Evolutionary conservation across 306 rosid genomes (phyloP), one percentile per base, ranked within the genome.

Genomic region (Cucumis melo): DNA sequence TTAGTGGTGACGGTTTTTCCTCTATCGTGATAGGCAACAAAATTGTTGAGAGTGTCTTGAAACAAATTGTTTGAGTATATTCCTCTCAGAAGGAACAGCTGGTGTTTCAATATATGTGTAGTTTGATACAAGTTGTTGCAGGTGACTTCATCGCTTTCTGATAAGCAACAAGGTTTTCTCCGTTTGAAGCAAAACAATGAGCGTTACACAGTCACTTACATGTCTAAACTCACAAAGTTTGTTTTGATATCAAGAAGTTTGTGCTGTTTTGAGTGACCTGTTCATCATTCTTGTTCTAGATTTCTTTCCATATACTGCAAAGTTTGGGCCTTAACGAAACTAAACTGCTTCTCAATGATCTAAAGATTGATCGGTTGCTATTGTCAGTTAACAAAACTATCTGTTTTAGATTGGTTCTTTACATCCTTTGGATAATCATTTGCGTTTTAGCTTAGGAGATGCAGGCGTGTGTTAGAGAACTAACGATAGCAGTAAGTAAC

Each of bases 391-490:
- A 70, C 7, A 70, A 67, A 24, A 70, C 38, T 10, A 44, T 44
- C 13, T 44, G 74, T 70, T 70, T 44, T 70, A 70, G 56, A 42
- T 70, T 70, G 57, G 56, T 70, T 70, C n/a, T 70, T 41, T 44
- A 48, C 56, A 12, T 70, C 2, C 36, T 68, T 11, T 68, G 74
- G 74, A 67, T 41, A 20, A 10, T 67, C 34, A 36, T 9, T 66
- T 0, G 19, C 24, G 19, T 20, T 67, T 67, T 51, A 0, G 32
- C 54, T 67, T 67, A 32, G 50, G 50, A 13, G 56, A 66, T 27
- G 53, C 34, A 34, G 50, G 72, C 2, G 6, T 63, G 24, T 63
- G 24, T 63, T 34, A 15, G 71, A 63, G 23, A 65, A 38, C 29
- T 65, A 38, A 64, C 32, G 38, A 16, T 41, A 67, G 6, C 34